A percentile compares a stretch with the other conserved stretches of the same genome.
Conservation (phyloP, 345 rosid genomes). For the Hirschfeldia incana region DNA sequence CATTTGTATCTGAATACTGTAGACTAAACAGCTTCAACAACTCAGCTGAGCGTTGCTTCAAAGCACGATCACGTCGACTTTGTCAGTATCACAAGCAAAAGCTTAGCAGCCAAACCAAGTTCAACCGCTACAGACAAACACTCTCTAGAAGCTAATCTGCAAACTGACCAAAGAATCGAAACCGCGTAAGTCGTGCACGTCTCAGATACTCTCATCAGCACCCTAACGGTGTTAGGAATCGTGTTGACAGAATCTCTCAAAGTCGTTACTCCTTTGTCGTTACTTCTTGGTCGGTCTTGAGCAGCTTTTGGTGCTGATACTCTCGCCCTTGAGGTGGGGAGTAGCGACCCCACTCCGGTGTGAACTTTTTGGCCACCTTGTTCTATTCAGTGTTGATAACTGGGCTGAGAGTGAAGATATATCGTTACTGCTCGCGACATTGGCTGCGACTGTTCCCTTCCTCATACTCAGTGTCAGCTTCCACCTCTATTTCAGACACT, state of each 20-base stretch:
- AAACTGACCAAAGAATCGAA: neutral
- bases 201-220: neutral
- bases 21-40: neutral
- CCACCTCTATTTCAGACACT: too few species aligned
- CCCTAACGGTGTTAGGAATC: neutral
- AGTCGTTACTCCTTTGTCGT: neutral
- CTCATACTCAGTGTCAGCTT: too few species aligned
- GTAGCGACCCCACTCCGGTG: too few species aligned
- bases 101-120: neutral
- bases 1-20: neutral
- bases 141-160: neutral
- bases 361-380: too few species aligned
- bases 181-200: neutral
- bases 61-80: neutral
- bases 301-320: too few species aligned
- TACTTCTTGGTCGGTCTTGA: too few species aligned
- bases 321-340: too few species aligned
- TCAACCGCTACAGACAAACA: neutral
- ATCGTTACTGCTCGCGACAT: too few species aligned
- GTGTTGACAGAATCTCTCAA: neutral
- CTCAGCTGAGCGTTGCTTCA: neutral
- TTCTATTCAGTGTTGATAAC: too few species aligned
- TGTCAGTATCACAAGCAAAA: neutral
- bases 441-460: too few species aligned
- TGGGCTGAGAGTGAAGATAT: too few species aligned